These are phyloP conservation scores for Polygonum aviculare DNA, from an alignment of 148 eudicot species.

Conservation along the genomic window DNA sequence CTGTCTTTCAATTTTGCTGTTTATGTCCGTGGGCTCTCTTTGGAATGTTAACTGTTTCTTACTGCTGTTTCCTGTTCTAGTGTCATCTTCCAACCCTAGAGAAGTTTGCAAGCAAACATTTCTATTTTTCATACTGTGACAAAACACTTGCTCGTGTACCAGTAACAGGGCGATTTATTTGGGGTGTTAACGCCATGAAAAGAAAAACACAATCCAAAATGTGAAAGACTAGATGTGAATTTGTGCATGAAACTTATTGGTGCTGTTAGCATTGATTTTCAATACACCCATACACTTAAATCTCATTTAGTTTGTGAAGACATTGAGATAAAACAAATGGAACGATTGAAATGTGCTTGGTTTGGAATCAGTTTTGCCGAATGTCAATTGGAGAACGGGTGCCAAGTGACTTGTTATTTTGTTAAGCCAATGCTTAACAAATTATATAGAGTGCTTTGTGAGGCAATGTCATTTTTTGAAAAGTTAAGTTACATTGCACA, in stretches of 20 bases:
- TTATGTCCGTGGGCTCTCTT: background rate
- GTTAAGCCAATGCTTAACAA: too few species aligned
- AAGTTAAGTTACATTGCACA: background rate
- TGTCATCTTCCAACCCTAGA: constrained; percentile 1
- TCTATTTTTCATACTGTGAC: constrained; percentile 1
- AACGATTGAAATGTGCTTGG: too few species aligned
- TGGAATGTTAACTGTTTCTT: background rate
- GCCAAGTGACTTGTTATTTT: too few species aligned
- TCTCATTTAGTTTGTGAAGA: too few species aligned
- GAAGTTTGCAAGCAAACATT: background rate
- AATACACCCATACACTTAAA: too few species aligned
- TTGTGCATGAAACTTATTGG: constrained; percentile 4
- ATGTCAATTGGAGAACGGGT: too few species aligned
- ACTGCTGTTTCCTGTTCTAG: background rate
- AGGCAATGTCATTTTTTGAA: background rate
- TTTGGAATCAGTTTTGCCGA: too few species aligned
- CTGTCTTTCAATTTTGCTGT: background rate
- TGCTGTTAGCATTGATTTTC: background rate
- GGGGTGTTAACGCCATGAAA: constrained; percentile 31
- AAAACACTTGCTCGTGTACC: constrained; percentile 13
- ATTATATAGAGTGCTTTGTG: too few species aligned
- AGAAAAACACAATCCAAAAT: constrained; percentile 18
- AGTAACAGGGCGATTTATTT: constrained; percentile 29
- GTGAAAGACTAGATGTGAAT: constrained; percentile 19
- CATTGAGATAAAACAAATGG: too few species aligned